Base-by-base conservation (phyloP, 345 rosid genomes). In the Boechera stricta region DNA sequence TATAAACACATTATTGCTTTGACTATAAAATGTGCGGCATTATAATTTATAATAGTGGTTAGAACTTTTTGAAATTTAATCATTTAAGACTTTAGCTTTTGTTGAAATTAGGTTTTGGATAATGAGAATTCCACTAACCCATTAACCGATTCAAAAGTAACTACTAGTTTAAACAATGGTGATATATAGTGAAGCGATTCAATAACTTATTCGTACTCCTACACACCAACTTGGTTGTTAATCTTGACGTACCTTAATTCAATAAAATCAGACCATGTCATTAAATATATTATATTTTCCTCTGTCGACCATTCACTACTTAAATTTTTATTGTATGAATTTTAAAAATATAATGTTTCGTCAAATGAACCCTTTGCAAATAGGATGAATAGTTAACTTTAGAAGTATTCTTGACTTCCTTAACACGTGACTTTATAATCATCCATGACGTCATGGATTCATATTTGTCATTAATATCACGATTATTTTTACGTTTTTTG, bases 371-470 rank as follows among this genome's bases (percentile, higher is more conserved):
- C 32, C 26, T 54, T 24, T 54, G 10, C 33, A 69, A 67, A 58
- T 42, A 77, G 6, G 35, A 5, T 4, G 42, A 36, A 36, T 64
- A 52, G 67, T 71, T 77, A 73, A 71, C 77, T 77, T 77, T 72
- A 6, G 8, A 0, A 72, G 21, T 58, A 58, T 39, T 57, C 47
- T 41, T 41, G 62, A 72, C 58, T 65, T 39, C 33, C 9, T 31
- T 51, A 21, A 26, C 64, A 78, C 57, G 77, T 78, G 77, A 78
- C 69, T 48, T 16, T 72, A 11, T 10, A 67, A 42, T 72, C 81
- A 78, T 72, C 77, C 10, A 53, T 72, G 73, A 72, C 74, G 81
- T 78, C 81, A 78, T 71, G 44, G 76, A 56, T 42, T 33, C 64
- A 49, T 67, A 72, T 18, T 65, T 55, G 54, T 41, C 63, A 58